Conservation (phyloP, 768 basidiomycete genomes). For the Lactifluus piperatus region DNA sequence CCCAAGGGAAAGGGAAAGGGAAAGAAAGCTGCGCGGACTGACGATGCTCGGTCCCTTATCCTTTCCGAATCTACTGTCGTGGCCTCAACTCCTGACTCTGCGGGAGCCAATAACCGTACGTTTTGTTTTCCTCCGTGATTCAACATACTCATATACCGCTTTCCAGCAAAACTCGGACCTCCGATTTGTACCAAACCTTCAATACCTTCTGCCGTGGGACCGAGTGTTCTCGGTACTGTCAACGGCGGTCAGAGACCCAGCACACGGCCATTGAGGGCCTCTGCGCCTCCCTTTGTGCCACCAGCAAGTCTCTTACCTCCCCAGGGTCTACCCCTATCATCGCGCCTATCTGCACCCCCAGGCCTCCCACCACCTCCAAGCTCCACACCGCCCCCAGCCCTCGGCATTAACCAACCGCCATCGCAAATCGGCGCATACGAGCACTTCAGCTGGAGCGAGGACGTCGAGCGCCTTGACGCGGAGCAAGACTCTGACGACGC, state of each 20-base stretch:
- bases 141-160: too few species aligned
- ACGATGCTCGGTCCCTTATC: neutral
- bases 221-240: neutral
- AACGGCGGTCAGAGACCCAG: neutral
- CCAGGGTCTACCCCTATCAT: neutral
- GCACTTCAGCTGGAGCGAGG: slow-evolving; percentile 9
- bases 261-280: neutral
- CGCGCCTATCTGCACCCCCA: neutral
- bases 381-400: neutral
- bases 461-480: neutral
- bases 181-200: neutral
- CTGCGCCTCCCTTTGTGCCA: neutral
- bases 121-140: neutral
- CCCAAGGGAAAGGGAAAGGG: neutral
- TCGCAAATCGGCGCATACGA: neutral
- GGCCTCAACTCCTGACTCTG: neutral
- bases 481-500: neutral
- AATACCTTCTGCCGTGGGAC: neutral
- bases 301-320: neutral
- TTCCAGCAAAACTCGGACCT: neutral
- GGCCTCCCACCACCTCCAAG: neutral
- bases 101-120: neutral
- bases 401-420: neutral
- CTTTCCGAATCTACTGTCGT: neutral
- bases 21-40: neutral